Base-by-base conservation (phyloP, 139 green algal genomes). In the Yamagishiella unicocca region DNA sequence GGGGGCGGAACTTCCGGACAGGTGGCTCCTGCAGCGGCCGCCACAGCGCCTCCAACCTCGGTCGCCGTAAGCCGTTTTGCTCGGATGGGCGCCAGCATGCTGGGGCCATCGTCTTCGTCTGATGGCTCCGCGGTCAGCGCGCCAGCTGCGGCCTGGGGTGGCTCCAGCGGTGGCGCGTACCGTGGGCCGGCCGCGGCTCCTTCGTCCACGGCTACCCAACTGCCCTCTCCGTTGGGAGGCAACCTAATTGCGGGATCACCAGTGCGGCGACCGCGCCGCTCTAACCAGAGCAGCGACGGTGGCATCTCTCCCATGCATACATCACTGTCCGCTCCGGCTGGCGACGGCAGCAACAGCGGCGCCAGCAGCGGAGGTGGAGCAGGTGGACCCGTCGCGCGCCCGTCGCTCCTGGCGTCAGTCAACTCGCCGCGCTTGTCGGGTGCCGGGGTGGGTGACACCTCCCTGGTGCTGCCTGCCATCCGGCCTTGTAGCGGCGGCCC, bases 11-110 rank as follows among this genome's bases (percentile, higher is more conserved):
- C 50, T 17, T 17, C 17, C 50, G 14, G 50, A 12, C 50, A 58
- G 12, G 50, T 25, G 14, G 50, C 14, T 12, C 14, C 50, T 25
- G 50, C 50, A 58, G 50, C 50, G 17, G 50, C 50, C 12, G 50
- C 50, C 12, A 17, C n/a, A n/a, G 50, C 50, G 50, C 50, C 50
- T 58, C 50, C 12, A 58, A 58, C 50, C 9, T 24, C 70, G 12
- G 70, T 78, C 27, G 9, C 70, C 5, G 46, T 58, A 4, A 82
- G 74, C 74, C 74, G 74, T 31, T 82, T 82, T 31, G 74, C 74
- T 17, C 74, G 74, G 1, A 40, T 82, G 43, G 74, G 74, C 8
- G 74, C 74, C 14, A 82, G n/a, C 46, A 37, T 82, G 31, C 6
- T 80, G 72, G 70, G 70, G 4, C 70, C 5, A 21, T 33, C 5